Evolutionary conservation across 2,329 filamentous ascomycete genomes (phyloP), one percentile per base, ranked within the genome.

Genomic region (Zymoseptoria tritici): DNA sequence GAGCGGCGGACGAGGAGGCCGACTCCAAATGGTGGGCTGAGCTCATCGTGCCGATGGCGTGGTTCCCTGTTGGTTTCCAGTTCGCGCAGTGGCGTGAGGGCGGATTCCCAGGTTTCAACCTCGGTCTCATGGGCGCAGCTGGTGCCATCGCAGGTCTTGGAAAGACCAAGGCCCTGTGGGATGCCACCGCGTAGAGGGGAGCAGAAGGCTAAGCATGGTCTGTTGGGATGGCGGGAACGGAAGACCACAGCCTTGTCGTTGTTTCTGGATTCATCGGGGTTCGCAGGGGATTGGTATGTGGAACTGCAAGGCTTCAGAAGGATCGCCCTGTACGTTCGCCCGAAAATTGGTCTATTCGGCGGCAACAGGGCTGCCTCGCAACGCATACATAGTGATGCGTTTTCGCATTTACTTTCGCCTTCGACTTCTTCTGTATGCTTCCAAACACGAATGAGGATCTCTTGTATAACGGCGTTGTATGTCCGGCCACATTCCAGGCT

Each of bases 21-120:
- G 77, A 79, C 61, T 60, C 65, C 59, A 73, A 72, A 66, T 79
- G 76, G 76, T 78, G 74, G 72, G 71, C 68, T 1, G 75, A 78
- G 63, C 62, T 74, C 24, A 70, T 78, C 60, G 75, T 78, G 64
- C 74, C 76, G 31, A 59, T 72, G 42, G 73, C 72, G 54, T 79
- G 77, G 77, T 71, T 77, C 58, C 76, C 77, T 1, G 74, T 78
- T 65, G 77, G 76, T 11, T 62, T 72, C 60, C 75, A 79, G 52
- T 78, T 74, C 58, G 73, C 73, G 54, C 57, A 63, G 20, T 65
- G 59, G 64, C 73, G 70, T 55, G 68, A 67, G 21, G 71, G 69
- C 22, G 76, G 76, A 0, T 59, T 79, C 21, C 76, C 76, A 0
- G 76, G 76, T 2, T 78, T 75, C 72, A 78, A 78, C 63, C 50